A percentile compares a stretch with the other conserved stretches of the same genome.
These are phyloP conservation scores for Rhizopus arrhizus DNA, from an alignment of 371 early-diverging fungal genomes.

Conservation along the genomic window DNA sequence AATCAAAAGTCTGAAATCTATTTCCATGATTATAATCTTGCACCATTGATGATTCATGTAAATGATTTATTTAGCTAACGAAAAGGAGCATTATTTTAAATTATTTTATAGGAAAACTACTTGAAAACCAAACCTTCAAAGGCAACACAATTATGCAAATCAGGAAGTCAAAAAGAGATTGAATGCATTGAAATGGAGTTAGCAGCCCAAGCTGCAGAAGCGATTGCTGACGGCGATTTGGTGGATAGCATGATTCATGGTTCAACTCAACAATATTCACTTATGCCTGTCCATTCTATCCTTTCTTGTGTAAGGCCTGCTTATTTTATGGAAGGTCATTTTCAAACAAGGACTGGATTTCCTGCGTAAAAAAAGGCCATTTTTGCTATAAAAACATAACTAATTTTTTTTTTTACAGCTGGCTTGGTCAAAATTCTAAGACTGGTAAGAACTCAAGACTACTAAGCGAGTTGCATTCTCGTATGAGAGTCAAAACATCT, in stretches of 20 bases:
- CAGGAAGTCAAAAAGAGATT: conserved; percentile 24
- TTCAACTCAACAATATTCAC: conserved; percentile 86
- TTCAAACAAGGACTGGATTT: conserved; percentile 45
- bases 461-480: conserved; percentile 81
- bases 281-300: conserved; percentile 92
- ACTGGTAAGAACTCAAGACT: conserved; percentile 71
- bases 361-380: conserved; percentile 40
- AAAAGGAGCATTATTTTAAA: too few species aligned
- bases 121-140: conserved; percentile 35
- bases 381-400: not conserved
- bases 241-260: conserved; percentile 83
- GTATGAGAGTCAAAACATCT: conserved; percentile 80
- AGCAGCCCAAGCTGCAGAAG: conserved; percentile 86
- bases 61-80: not conserved
- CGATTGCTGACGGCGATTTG: conserved; percentile 86
- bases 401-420: conserved; percentile 48
- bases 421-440: conserved; percentile 95
- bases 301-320: conserved; percentile 90
- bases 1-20: conserved; percentile 89
- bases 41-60: conserved; percentile 80
- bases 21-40: conserved; percentile 90
- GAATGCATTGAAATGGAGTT: conserved; percentile 52
- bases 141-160: conserved; percentile 12
- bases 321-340: conserved; percentile 70
- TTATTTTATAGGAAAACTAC: conserved; percentile 53